phyloP scores from a whole-genome alignment of 2,329 filamentous ascomycete genomes.

The Botrytis squamosa region DNA sequence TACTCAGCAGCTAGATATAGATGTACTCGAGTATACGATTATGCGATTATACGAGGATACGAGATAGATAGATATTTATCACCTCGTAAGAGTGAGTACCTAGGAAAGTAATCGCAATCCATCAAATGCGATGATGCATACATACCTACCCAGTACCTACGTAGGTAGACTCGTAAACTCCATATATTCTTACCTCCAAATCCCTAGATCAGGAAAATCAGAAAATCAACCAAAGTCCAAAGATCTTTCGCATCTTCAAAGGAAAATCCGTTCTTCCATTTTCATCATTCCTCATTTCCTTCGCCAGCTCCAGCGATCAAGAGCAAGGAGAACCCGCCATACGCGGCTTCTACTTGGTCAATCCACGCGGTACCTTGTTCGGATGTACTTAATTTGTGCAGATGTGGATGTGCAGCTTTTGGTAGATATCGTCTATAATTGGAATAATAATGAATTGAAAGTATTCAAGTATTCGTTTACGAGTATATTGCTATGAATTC shows the following conservation, averaged over 20 bases:
- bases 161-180: not conserved
- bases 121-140: not conserved
- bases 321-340: not conserved
- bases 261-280: not conserved
- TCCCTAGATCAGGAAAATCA: not conserved
- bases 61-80: not conserved
- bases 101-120: not conserved
- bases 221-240: not conserved
- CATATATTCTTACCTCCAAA: not conserved
- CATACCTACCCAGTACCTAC: not conserved
- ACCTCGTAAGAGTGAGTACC: not conserved
- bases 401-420: not conserved
- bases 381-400: not conserved
- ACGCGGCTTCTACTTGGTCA: not conserved
- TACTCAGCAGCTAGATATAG: not conserved
- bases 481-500: not conserved
- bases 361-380: not conserved
- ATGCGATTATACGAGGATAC: not conserved
- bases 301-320: not conserved
- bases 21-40: too few relatives aligned
- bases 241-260: not conserved
- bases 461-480: too few relatives aligned
- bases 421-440: not conserved
- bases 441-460: not conserved
- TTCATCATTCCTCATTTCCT: conserved; percentile 2